Percentiles rank a stretch among this genome's conserved stretches.
These are phyloP conservation scores for Microthyrium microscopicum DNA, from an alignment of 2,329 filamentous ascomycete genomes.

Conservation along the genomic window DNA sequence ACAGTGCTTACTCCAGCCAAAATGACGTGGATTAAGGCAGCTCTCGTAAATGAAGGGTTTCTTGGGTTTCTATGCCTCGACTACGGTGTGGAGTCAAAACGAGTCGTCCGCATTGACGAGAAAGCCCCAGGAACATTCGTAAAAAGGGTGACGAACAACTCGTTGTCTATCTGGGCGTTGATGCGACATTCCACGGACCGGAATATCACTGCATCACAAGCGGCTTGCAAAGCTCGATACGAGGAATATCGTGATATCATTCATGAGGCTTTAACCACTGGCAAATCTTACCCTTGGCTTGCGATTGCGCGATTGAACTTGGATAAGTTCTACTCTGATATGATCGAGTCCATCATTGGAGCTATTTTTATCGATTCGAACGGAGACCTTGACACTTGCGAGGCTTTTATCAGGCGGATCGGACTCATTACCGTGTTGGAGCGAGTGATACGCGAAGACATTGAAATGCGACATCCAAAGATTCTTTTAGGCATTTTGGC, in stretches of 20 bases:
- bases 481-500: not conserved
- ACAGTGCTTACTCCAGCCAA: not conserved
- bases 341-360: conserved; percentile 66
- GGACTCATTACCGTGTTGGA: not conserved
- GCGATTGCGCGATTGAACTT: conserved; percentile 47
- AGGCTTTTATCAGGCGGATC: conserved; percentile 35
- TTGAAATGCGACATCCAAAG: not conserved
- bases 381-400: conserved; percentile 43
- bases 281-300: conserved; percentile 57
- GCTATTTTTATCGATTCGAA: conserved; percentile 67
- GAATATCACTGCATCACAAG: no score
- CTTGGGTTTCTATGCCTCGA: conserved; percentile 61
- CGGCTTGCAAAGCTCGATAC: no score
- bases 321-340: conserved; percentile 66
- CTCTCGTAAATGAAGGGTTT: conserved; percentile 65
- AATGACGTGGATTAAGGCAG: conserved; percentile 57
- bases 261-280: conserved; percentile 30
- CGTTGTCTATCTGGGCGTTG: no score
- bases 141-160: no score
- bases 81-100: conserved; percentile 10
- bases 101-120: not conserved
- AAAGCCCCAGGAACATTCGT: no score
- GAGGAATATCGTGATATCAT: conserved; percentile 33
- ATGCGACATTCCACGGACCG: no score
- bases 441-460: not conserved